Conservation (phyloP, 805 yeast species). For the Kodamaea nitidulidarum region DNA sequence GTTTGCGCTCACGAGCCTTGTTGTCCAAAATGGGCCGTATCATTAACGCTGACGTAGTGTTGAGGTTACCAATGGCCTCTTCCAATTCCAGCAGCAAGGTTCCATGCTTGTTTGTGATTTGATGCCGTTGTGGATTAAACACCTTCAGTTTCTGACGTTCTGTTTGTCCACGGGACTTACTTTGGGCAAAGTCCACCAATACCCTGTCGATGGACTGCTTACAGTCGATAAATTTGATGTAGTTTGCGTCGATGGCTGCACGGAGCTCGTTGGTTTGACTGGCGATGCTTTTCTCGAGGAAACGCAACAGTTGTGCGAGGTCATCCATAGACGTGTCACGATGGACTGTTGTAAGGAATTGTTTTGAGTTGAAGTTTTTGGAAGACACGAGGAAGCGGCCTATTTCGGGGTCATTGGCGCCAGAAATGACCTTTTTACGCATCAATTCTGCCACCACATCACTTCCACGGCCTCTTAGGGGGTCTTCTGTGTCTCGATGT, state of each 20-base stretch:
- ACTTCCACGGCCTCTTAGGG: conserved; percentile 28
- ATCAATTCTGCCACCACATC: conserved; percentile 26
- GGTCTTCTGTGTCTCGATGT: conserved; percentile 30
- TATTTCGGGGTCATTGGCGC: conserved; percentile 28
- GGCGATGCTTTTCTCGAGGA: conserved; percentile 31
- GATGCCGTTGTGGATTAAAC: conserved; percentile 32
- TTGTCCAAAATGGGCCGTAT: conserved; percentile 41
- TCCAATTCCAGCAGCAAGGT: conserved; percentile 34
- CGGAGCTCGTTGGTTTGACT: conserved; percentile 35
- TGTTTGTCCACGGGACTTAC: conserved; percentile 32
- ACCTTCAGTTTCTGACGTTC: conserved; percentile 33
- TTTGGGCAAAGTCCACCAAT: conserved; percentile 29
- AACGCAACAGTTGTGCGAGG: conserved; percentile 24
- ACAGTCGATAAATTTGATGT: conserved; percentile 31
- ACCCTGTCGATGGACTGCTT: conserved; percentile 39
- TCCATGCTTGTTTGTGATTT: conserved; percentile 16
- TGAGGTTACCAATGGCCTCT: conserved; percentile 36
- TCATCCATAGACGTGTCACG: conserved; percentile 35
- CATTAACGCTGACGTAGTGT: conserved; percentile 33
- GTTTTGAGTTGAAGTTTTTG: conserved; percentile 32
- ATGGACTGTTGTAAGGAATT: conserved; percentile 35
- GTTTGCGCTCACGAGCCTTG: conserved; percentile 31
- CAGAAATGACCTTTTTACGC: conserved; percentile 19
- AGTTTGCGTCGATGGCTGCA: conserved; percentile 34
- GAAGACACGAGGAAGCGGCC: conserved; percentile 33